Base-by-base conservation (phyloP, 2,329 filamentous ascomycete species). In the Ploettnerulaceae sp. region DNA sequence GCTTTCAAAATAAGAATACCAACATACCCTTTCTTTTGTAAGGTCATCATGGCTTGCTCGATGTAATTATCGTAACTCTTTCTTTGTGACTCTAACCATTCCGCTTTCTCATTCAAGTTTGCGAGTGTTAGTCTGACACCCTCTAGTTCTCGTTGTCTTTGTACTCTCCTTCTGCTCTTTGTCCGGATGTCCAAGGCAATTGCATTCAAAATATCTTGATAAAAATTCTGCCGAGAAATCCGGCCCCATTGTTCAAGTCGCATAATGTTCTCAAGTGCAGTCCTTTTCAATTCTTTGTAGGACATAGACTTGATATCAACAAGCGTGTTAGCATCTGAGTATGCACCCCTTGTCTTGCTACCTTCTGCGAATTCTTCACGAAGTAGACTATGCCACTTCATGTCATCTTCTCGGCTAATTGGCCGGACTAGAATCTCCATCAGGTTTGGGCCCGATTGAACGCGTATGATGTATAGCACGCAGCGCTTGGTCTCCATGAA, bases 1-100 rank as follows among this genome's bases (percentile, higher is more conserved):
- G 3, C 18, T 26, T 8, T 15, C 11, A 22, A 39, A 44, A 8
- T 14, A 8, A 40, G 12, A 3, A 33, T 8, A 4, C 14, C 3
- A 37, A 67, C 77, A 65, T 75, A 84, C 79, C 85, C 90, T 69
- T 96, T 96, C 68, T 96, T 95, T 67, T 97, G 93, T 48, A 98
- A 74, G 4, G 94, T 98, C 50, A 90, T 77, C 88, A 98, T 96
- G 38, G 93, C 91, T 67, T 95, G 90, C 70, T 98, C 94, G 62
- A 98, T 95, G 69, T 98, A 98, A 70, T 98, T 89, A 64, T 98
- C 95, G 70, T 98, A 98, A 55, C 84, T 93, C 74, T 95, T 95
- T 51, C 95, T 80, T 69, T 98, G 93, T 58, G 89, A 86, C 64
- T 98, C 93, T 7, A 98, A 77, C 68, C 94, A 98, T 55, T 82